Evolutionary conservation across 352 stramenopile genomes (phyloP).

Genomic region (Globisporangium cystogenes): DNA sequence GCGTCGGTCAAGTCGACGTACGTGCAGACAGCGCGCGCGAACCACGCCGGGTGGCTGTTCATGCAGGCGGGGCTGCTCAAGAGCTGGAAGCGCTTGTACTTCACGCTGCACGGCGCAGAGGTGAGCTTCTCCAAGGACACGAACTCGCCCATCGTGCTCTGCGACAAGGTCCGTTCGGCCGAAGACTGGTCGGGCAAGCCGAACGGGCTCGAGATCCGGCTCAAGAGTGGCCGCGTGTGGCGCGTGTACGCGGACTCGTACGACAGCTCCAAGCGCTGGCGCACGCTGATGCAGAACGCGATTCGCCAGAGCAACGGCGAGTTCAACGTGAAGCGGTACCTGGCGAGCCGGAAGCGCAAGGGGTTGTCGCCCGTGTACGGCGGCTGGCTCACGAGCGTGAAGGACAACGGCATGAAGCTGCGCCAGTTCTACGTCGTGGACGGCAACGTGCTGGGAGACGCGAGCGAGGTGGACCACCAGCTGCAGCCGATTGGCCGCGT

Average conservation of each 20-base stretch:
- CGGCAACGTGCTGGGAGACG: constrained; percentile 56
- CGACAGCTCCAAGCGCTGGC: constrained; percentile 72
- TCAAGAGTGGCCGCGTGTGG: constrained; percentile 67
- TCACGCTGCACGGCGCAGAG: constrained; percentile 72
- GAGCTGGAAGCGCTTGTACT: constrained; percentile 75
- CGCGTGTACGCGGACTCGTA: constrained; percentile 69
- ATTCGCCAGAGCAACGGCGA: constrained; percentile 36
- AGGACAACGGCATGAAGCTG: constrained; percentile 26
- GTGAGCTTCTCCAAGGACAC: constrained; percentile 69
- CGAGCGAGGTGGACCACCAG: constrained; percentile 78
- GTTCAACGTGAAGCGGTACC: constrained; percentile 66
- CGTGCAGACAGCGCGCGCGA: constrained; percentile 60
- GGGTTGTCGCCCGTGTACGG: constrained; percentile 63
- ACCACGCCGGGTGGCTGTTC: constrained; percentile 77
- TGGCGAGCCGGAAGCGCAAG: constrained; percentile 59
- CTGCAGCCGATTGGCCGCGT: constrained; percentile 59
- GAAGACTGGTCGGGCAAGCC: constrained; percentile 67
- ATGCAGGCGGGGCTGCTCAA: constrained; percentile 80
- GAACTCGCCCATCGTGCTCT: constrained; percentile 54
- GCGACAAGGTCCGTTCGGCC: constrained; percentile 49
- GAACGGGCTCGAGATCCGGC: constrained; percentile 59
- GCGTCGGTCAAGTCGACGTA: constrained; percentile 69
- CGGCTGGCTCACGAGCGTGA: constrained; percentile 69
- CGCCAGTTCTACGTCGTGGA: constrained; percentile 79
- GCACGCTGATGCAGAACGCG: constrained; percentile 48